Base-by-base conservation (phyloP, 257 asterid genomes). In the Nicotiana sylvestris region DNA sequence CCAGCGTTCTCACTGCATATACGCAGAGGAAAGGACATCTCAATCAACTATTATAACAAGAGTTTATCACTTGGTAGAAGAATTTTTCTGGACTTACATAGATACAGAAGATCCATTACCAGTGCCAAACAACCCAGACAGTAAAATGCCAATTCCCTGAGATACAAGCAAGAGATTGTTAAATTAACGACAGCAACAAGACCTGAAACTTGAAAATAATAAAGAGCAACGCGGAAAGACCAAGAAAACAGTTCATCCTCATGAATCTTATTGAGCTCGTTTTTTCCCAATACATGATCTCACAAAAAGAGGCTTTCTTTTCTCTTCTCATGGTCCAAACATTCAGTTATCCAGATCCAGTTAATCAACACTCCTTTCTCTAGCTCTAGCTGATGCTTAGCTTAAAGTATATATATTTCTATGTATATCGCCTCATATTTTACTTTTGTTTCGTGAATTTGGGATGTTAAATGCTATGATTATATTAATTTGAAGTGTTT, bases 81-180 rank as follows among this genome's bases (percentile, higher is more conserved):
- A 51, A 0, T 17, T 67, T 81, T 17, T 30, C 29, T 15, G 55
- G 11, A 80, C 95, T 88, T 90, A 93, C 98, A 95, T 90, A 66
- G 98, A 95, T 79, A 95, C 98, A 5, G 98, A 93, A 68, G 98
- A 92, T 76, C 98, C 98, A 74, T 81, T 92, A 39, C 88, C 98
- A 69, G 98, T 91, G 64, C 99, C 99, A 77, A 91, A 93, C 81
- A 93, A 67, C 27, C 97, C 97, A 30, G 98, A 91, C 46, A 95
- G 82, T 83, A 93, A 85, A 85, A 95, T 93, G 77, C 92, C 98
- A 79, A 95, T 82, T 64, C 98, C 98, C 98, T 95, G 96, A 83
- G 83, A 82, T 64, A 43, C 39, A 60, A 27, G 17, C 49, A 46
- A 32, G 58, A 64, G 3, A 25, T 9, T 77, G 39, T 6, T 32